These are phyloP conservation scores for Cucurbitaria berberidis DNA, from an alignment of 2,329 filamentous ascomycete genomes.

Conservation along the genomic window DNA sequence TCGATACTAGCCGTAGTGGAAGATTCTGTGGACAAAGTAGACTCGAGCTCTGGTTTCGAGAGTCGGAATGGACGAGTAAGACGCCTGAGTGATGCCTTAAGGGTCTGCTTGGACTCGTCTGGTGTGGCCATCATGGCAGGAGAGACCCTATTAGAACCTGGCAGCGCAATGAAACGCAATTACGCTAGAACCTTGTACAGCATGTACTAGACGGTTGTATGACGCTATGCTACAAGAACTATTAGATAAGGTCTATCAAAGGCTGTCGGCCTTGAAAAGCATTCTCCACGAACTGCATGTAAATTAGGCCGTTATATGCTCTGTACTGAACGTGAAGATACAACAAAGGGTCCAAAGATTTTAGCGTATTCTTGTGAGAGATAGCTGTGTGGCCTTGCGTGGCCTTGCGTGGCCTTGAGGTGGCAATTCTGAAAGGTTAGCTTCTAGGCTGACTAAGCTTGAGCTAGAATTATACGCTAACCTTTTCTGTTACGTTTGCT, in stretches of 20 bases:
- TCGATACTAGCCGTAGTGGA: background rate
- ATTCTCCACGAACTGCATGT: background rate
- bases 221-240: background rate
- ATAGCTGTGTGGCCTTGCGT: background rate
- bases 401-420: no score
- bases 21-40: background rate
- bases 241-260: background rate
- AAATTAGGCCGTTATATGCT: background rate
- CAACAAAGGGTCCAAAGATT: background rate
- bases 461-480: background rate
- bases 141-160: background rate
- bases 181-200: background rate
- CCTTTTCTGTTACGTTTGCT: no score
- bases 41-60: slow-evolving; percentile 2
- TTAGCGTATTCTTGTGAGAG: background rate
- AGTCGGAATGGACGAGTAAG: slow-evolving; percentile 7
- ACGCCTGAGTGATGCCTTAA: background rate
- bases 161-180: no score
- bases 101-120: background rate
- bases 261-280: background rate
- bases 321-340: no score
- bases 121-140: background rate
- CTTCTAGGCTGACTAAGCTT: background rate
- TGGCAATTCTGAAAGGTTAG: background rate
- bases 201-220: background rate